Base-by-base conservation (phyloP, 2,329 filamentous ascomycete species). In the Zymoseptoria tritici region DNA sequence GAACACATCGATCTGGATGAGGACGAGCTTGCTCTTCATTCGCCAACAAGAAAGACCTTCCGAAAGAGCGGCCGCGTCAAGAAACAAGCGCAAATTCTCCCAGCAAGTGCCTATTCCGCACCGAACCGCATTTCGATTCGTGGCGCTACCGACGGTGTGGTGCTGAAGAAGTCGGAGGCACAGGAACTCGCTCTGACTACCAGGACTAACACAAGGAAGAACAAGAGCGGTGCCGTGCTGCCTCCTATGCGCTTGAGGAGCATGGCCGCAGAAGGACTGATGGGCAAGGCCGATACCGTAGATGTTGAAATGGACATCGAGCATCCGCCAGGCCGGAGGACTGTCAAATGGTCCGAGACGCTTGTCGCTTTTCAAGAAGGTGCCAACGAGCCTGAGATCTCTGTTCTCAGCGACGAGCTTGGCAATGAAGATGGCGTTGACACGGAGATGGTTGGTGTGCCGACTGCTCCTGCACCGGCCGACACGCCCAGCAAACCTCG, bases 151-250 rank as follows among this genome's bases (percentile, higher is more conserved):
- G 75, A 74, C 4, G 64, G 64, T 8, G 73, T 80, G 7, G 73
- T 81, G 19, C 71, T 80, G 31, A 79, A 78, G 68, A 76, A 76
- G 63, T 76, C 75, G 5, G 78, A 81, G 59, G 78, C 79, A 16
- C 79, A 81, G 60, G 76, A 79, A 58, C 67, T 81, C 8, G 73
- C 78, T 9, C 67, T 75, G 9, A 57, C 75, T 16, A 81, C 79
- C 1, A 73, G 75, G 36, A 71, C 69, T 55, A 82, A 82, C 64
- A 82, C 80, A 8, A 73, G 76, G 49, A 78, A 77, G 67, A 82
- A 82, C 68, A 81, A 81, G 60, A 75, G 76, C 52, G 76, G 75
- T 22, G 73, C 75, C 16, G 66, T 80, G 22, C 68, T 76, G 56
- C 79, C 79, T 52, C 70, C 67, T n/a, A 64, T 76, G 8, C 73